Evolutionary conservation across 345 rosid species (phyloP).

Genomic region (Trapa bicornis): DNA sequence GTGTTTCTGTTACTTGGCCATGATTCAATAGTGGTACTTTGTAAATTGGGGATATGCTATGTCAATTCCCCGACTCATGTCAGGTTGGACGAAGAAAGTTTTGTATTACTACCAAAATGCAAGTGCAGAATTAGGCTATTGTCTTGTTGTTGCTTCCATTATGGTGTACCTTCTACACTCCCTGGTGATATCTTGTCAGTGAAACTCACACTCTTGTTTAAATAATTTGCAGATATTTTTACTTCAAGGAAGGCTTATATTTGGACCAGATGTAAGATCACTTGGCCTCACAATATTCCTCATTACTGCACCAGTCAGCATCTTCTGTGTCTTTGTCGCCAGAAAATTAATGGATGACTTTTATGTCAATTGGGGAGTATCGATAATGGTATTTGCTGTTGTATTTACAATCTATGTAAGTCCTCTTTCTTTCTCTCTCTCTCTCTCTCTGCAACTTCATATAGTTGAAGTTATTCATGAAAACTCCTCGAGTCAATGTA

Average conservation of each 20-base stretch:
- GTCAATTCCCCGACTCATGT: neutral
- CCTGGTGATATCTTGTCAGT: neutral
- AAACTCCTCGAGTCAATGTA: too few relatives aligned
- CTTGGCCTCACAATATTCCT: conserved; percentile 68
- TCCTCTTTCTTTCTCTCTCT: conserved; percentile 8
- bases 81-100: neutral
- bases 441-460: too few relatives aligned
- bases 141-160: neutral
- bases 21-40: neutral
- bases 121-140: neutral
- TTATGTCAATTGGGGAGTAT: conserved; percentile 62
- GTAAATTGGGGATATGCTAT: neutral
- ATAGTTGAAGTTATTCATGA: too few relatives aligned
- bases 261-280: conserved; percentile 97
- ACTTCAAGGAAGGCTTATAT: conserved; percentile 80
- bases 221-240: conserved; percentile 61
- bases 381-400: conserved; percentile 45
- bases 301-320: conserved; percentile 60
- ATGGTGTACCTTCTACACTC: neutral
- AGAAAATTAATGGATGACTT: conserved; percentile 69
- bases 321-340: conserved; percentile 85
- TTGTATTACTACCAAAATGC: neutral
- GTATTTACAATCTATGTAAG: conserved; percentile 66
- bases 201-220: neutral
- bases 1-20: neutral